phyloP scores from a whole-genome alignment of 306 rosid genomes.

The Corylus heterophylla region DNA sequence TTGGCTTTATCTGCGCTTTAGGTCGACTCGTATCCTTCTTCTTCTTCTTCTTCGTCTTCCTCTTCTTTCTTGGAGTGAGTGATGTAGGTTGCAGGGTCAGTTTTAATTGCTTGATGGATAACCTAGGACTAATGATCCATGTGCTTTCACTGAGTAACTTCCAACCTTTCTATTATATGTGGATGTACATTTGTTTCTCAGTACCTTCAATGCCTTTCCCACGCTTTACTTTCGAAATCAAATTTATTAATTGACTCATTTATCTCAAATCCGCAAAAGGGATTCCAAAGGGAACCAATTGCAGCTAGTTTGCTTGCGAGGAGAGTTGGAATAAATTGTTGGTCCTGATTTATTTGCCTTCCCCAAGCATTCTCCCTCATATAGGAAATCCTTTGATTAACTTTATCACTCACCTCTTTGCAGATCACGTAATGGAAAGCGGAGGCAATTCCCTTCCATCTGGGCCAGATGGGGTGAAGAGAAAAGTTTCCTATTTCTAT shows the following conservation, averaged over 20 bases:
- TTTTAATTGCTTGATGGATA: neutral
- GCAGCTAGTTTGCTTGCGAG: neutral
- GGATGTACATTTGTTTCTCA: neutral
- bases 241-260: neutral
- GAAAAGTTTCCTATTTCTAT: constrained; percentile 51
- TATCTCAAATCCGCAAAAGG: neutral
- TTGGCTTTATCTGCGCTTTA: neutral
- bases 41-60: neutral
- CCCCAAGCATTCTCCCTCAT: neutral
- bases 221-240: neutral
- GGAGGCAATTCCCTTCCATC: constrained; percentile 56
- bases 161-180: neutral
- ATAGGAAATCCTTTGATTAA: neutral
- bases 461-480: constrained; percentile 48
- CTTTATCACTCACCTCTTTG: neutral
- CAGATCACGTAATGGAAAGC: constrained; percentile 8
- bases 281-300: neutral
- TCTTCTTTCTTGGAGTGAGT: neutral
- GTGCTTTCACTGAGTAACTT: neutral
- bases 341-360: neutral
- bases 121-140: neutral
- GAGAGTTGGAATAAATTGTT: neutral
- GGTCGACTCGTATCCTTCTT: neutral
- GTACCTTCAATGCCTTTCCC: neutral
- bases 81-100: neutral